Evolutionary conservation across 1,284 basidiomycete species (phyloP).

Genomic region (Trametes pubescens): DNA sequence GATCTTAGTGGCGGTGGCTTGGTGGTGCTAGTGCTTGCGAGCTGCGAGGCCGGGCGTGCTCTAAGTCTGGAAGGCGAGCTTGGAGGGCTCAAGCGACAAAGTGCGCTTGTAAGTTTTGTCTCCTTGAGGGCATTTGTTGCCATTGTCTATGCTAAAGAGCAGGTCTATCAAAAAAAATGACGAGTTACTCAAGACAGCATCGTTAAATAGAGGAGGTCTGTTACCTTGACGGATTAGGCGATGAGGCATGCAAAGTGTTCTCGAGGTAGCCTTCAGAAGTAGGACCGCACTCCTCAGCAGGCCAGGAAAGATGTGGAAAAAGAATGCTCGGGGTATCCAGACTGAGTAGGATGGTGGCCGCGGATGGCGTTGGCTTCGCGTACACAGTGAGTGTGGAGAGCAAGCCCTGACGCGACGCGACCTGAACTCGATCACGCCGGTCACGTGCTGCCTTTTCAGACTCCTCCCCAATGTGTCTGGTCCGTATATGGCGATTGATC

Average conservation of each 20-base stretch:
- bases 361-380: no score
- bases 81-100: constrained; percentile 30
- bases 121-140: constrained; percentile 28
- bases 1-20: constrained; percentile 25
- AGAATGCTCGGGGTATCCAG: no score
- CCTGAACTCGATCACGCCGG: constrained; percentile 24
- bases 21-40: background rate
- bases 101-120: constrained; percentile 19
- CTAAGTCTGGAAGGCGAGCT: constrained; percentile 20
- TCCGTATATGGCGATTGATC: background rate
- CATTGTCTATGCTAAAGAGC: constrained; percentile 6
- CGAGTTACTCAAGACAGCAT: no score
- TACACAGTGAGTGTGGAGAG: no score
- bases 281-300: no score
- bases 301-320: no score
- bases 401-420: constrained; percentile 11
- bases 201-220: no score
- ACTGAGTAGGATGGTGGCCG: no score
- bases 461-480: background rate
- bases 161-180: no score
- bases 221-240: no score
- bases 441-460: constrained; percentile 10
- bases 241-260: no score
- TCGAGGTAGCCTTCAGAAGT: no score
- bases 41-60: constrained; percentile 8